Conservation (phyloP, 164 flowering plant genomes). For the Annona squamosa region DNA sequence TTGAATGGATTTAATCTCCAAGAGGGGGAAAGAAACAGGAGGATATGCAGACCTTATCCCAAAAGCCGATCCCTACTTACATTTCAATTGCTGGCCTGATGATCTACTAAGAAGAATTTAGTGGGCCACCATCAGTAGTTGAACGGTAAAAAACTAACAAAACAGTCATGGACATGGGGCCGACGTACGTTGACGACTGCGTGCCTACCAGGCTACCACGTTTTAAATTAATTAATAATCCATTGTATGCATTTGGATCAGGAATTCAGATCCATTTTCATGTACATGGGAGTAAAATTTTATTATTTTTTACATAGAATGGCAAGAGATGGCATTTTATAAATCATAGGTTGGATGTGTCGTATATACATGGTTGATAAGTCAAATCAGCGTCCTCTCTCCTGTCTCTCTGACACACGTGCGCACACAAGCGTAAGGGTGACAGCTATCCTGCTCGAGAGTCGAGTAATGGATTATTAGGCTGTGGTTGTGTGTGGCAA, state of each 20-base stretch:
- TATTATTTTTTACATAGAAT: background rate
- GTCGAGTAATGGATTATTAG: background rate
- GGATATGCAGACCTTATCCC: no score
- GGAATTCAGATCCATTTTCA: background rate
- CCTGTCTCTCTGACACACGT: conserved; percentile 1
- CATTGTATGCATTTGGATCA: background rate
- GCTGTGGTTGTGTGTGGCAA: no score
- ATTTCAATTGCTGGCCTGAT: background rate
- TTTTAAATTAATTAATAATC: background rate
- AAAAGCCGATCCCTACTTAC: background rate
- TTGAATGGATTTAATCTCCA: background rate
- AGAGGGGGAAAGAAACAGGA: background rate
- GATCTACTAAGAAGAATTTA: background rate
- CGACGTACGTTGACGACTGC: background rate
- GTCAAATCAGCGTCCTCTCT: conserved; percentile 1
- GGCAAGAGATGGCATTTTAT: background rate
- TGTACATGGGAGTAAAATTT: background rate
- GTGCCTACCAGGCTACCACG: background rate
- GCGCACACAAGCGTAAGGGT: background rate
- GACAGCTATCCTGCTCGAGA: background rate
- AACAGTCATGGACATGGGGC: background rate
- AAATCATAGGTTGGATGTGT: background rate
- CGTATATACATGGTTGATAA: background rate
- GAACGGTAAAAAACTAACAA: background rate
- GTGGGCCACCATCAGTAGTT: background rate